Evolutionary conservation across 2,329 filamentous ascomycete species (phyloP).

Genomic region (Trichothecium sympodiale): DNA sequence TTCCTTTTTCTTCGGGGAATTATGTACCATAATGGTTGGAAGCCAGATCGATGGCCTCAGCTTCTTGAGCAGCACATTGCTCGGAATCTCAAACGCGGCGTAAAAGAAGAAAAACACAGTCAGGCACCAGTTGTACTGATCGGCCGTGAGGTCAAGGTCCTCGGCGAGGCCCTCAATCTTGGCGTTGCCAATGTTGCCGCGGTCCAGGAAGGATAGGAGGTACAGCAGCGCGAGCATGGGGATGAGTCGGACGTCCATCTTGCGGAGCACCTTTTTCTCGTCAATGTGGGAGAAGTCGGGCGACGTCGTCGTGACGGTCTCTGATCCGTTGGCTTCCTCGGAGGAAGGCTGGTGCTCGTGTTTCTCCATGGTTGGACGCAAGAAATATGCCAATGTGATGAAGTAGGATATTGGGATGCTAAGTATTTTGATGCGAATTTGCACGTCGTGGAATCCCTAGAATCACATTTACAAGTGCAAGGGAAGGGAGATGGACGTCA

Average conservation of each 20-base stretch:
- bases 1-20: too few species aligned
- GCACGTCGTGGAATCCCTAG: too few species aligned
- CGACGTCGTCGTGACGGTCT: too few species aligned
- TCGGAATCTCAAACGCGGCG: slow-evolving; percentile 63
- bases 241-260: slow-evolving; percentile 39
- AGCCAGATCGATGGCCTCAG: slow-evolving; percentile 65
- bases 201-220: slow-evolving; percentile 58
- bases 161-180: slow-evolving; percentile 50
- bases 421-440: too few species aligned
- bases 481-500: too few species aligned
- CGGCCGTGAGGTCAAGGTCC: slow-evolving; percentile 43
- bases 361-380: too few species aligned
- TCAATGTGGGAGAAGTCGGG: slow-evolving; percentile 23
- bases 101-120: slow-evolving; percentile 73
- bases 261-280: slow-evolving; percentile 33
- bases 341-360: too few species aligned
- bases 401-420: too few species aligned
- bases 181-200: slow-evolving; percentile 55
- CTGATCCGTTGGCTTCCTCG: too few species aligned
- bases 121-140: slow-evolving; percentile 61
- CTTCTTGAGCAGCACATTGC: slow-evolving; percentile 66
- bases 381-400: too few species aligned
- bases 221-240: slow-evolving; percentile 59
- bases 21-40: slow-evolving; percentile 63
- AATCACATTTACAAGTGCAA: too few species aligned